phyloP scores from a whole-genome alignment of 495 filamentous ascomycete genomes.

The Staphylotrichum tortipilum region DNA sequence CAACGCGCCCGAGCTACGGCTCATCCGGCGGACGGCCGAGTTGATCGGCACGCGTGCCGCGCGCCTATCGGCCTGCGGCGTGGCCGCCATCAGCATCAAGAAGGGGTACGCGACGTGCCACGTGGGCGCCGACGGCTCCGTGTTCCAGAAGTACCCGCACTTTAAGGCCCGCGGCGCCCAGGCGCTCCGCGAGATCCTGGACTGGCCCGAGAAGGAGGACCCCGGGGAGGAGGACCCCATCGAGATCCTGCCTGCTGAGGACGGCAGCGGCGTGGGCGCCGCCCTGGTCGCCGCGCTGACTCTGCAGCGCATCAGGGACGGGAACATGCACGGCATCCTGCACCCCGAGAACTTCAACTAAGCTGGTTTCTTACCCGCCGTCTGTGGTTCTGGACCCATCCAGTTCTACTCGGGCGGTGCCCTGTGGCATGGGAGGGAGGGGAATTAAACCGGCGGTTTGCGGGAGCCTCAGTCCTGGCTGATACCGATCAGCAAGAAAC shows the following conservation, averaged over 20 bases:
- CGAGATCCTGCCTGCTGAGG: conserved; percentile 78
- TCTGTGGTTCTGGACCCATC: too few species aligned
- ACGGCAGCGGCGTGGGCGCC: conserved; percentile 92
- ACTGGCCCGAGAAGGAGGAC: conserved; percentile 64
- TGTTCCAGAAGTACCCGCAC: conserved; percentile 97
- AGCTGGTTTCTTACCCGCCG: not conserved
- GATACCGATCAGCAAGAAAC: too few species aligned
- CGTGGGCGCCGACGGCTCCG: conserved; percentile 89
- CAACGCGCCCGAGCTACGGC: conserved; percentile 68
- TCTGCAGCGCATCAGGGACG: conserved; percentile 70
- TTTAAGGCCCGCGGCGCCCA: conserved; percentile 89
- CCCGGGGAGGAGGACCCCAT: conserved; percentile 69
- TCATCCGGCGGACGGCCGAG: conserved; percentile 80
- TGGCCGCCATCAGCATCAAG: conserved; percentile 93
- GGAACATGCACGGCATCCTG: conserved; percentile 69
- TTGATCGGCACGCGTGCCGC: conserved; percentile 91
- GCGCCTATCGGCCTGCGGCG: conserved; percentile 84
- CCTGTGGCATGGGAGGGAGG: too few species aligned
- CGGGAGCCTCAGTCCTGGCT: too few species aligned
- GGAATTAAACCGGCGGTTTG: too few species aligned
- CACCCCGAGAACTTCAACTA: conserved; percentile 54
- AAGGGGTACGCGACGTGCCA: conserved; percentile 82
- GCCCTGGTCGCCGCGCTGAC: conserved; percentile 91
- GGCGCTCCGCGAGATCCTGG: conserved; percentile 86
- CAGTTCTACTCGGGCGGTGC: too few species aligned